Conservation (phyloP, 2,329 filamentous ascomycete species). For the Diaporthe sp. region DNA sequence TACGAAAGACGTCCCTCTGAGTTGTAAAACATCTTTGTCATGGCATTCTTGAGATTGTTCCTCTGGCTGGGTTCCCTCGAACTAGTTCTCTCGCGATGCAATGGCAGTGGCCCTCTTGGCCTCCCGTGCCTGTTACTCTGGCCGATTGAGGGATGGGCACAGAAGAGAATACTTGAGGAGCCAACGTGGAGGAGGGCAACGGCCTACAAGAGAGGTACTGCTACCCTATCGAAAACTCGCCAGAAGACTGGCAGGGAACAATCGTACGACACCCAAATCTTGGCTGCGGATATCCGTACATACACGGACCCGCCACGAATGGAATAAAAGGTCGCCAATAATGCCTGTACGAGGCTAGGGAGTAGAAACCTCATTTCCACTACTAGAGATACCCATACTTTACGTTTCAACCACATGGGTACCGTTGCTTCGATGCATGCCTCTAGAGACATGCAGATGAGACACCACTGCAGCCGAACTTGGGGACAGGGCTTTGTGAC, state of each 20-base stretch:
- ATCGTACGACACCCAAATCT: too few relatives aligned
- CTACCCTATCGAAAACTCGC: not conserved
- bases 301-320: too few relatives aligned
- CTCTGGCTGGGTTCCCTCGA: not conserved
- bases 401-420: not conserved
- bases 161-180: too few relatives aligned
- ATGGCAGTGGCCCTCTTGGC: too few relatives aligned
- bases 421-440: not conserved
- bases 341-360: not conserved
- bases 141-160: not conserved
- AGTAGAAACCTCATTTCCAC: not conserved
- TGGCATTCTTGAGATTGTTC: not conserved
- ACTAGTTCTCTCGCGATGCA: not conserved
- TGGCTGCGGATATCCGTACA: not conserved
- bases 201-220: not conserved
- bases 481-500: not conserved
- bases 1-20: not conserved
- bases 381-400: constrained; percentile 10
- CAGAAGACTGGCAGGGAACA: not conserved
- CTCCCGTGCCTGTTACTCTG: not conserved
- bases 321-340: too few relatives aligned
- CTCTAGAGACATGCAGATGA: not conserved
- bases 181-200: too few relatives aligned
- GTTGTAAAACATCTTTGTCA: not conserved
- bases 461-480: not conserved